Base-by-base conservation (phyloP, 768 basidiomycete species). In the Mycena belliarum region DNA sequence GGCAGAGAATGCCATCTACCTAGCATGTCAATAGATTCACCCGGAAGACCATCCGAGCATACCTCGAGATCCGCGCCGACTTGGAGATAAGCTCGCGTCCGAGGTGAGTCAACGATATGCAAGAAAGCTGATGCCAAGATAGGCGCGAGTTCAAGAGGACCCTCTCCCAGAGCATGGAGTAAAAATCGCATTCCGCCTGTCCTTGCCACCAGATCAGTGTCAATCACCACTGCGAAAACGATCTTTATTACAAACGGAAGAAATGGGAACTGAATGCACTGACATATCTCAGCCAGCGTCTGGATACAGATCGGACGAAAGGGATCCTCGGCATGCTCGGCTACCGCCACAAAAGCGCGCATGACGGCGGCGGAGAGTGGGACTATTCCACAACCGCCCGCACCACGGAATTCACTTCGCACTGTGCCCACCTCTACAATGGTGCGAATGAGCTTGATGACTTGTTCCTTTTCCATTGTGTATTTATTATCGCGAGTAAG, bases 41-140 rank as follows among this genome's bases (percentile, higher is more conserved):
- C 44, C 40, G 6, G 26, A 42, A 25, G 35, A 2, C 18, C 42
- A 37, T n/a, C 18, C 12, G 11, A 20, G 45, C 23, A 42, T 64
- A 94, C 94, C 83, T 98, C 97, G 44, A 98, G 75, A 70, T 98
- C 97, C 25, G 84, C 82, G 7, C 95, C 95, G 16, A 93, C 82
- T 49, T 84, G 77, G 25, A 98, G 71, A 69, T 88, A 89, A 16
- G 79, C 81, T 32, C 97, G 79, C 24, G 91, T 92, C 23, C 85
- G 81, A 0, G 97, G 97, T 1, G 84, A 87, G 69, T 98, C 95
- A 23, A 91, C 81, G 28, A 96, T 84, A 58, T 89, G 83, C 49
- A 98, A 72, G 63, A 99, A 91, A 0, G 89, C 83, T 6, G 86
- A 81, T 1, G 90, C 88, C 20, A 98, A 77, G 24, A 93, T 78